Evolutionary conservation across 345 rosid genomes (phyloP).

Genomic region (Psidium friedrichsthalianum): DNA sequence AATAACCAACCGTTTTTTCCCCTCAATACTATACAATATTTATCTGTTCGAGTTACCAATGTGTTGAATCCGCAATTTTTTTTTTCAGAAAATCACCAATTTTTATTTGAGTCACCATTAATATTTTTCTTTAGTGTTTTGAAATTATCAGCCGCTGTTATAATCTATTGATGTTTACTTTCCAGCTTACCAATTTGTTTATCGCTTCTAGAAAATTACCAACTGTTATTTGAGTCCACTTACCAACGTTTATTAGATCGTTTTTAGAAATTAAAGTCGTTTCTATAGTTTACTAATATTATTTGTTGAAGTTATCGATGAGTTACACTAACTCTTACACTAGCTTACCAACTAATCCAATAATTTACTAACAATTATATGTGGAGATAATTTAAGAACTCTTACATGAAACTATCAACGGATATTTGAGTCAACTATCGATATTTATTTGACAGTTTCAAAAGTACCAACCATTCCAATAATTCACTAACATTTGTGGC

Average conservation of each 20-base stretch:
- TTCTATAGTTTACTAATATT: background rate
- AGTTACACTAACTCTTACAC: background rate
- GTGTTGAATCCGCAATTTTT: too few relatives aligned
- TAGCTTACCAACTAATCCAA: background rate
- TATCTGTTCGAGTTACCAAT: background rate
- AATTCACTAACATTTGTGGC: background rate
- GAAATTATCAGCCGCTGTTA: background rate
- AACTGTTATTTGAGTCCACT: background rate
- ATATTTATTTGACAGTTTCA: too few relatives aligned
- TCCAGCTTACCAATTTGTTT: background rate
- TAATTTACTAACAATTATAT: background rate
- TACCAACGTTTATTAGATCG: background rate
- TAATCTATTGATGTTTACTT: background rate
- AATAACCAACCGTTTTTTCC: too few relatives aligned
- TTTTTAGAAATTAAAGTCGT: background rate
- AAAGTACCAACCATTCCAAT: background rate
- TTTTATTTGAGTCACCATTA: too few relatives aligned
- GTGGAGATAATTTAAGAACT: too few relatives aligned
- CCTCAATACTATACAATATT: too few relatives aligned
- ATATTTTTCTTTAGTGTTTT: background rate
- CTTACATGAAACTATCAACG: background rate
- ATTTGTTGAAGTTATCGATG: background rate
- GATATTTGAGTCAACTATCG: background rate
- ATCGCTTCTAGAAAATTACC: background rate
- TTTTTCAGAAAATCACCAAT: too few relatives aligned